Percentiles rank a stretch among this genome's conserved stretches.
Conservation (phyloP, 225 moss, liverwort and hornwort genomes). For the Neckera pumila region DNA sequence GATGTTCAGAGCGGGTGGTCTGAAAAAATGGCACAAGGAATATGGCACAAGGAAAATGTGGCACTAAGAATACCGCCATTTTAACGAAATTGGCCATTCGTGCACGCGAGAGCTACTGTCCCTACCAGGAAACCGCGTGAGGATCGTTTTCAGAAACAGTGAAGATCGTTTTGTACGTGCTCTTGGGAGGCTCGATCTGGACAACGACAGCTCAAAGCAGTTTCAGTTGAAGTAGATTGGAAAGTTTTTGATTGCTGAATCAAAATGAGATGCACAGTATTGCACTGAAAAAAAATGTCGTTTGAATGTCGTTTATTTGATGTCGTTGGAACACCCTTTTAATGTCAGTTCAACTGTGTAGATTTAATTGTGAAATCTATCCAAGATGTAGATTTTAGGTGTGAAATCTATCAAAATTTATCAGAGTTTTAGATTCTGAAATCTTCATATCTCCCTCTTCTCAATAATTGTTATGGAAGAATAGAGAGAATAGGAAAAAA, state of each 20-base stretch:
- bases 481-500: background rate
- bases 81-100: no score
- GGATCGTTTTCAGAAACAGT: no score
- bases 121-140: no score
- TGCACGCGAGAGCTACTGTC: background rate
- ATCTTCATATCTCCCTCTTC: accelerated
- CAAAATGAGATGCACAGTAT: background rate
- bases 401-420: background rate
- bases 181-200: no score
- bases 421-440: background rate
- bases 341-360: background rate
- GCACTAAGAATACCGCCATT: no score
- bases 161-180: no score
- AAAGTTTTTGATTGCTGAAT: background rate
- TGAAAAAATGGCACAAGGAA: no score
- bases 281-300: background rate
- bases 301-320: background rate
- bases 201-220: background rate
- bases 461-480: background rate
- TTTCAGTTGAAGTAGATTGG: background rate
- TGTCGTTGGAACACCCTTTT: no score
- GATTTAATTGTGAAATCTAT: background rate
- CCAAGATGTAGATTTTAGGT: background rate
- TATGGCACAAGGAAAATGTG: no score
- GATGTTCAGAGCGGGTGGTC: no score